Evolutionary conservation across 371 early-diverging fungal genomes (phyloP).

Genomic region (Smittium culicis): DNA sequence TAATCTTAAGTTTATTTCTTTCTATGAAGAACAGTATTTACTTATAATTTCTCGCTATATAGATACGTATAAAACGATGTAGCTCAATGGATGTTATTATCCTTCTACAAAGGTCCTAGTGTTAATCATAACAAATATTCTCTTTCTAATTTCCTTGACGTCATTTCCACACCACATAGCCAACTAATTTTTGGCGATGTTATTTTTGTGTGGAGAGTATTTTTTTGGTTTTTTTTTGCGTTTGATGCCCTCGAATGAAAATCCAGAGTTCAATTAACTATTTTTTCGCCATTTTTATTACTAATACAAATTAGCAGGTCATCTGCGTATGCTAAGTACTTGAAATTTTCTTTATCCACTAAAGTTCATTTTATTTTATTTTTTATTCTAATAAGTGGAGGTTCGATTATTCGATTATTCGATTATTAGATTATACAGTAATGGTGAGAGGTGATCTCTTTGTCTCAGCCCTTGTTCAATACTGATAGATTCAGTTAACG

Average conservation of each 20-base stretch:
- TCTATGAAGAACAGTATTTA: no score
- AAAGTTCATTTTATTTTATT: background rate
- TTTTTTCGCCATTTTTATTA: background rate
- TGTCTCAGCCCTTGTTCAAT: constrained; percentile 13
- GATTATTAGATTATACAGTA: constrained; percentile 13
- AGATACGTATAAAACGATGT: no score
- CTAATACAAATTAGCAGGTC: constrained; percentile 8
- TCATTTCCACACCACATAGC: no score
- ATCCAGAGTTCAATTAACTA: background rate
- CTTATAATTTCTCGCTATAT: no score
- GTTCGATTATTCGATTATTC: constrained; percentile 12
- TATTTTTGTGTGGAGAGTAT: background rate
- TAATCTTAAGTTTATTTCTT: no score
- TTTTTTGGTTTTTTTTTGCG: constrained; percentile 1
- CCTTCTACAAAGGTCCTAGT: no score
- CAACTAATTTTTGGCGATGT: no score
- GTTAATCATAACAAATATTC: no score
- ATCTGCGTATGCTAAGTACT: constrained; percentile 11
- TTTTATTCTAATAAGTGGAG: background rate
- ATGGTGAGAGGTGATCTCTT: constrained; percentile 15
- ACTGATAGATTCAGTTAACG: background rate
- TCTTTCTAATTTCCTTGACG: no score
- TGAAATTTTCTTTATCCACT: background rate
- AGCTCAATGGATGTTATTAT: no score
- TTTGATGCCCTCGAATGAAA: constrained; percentile 6